phyloP scores from a whole-genome alignment of 768 basidiomycete species.

The Agaricus blazei region DNA sequence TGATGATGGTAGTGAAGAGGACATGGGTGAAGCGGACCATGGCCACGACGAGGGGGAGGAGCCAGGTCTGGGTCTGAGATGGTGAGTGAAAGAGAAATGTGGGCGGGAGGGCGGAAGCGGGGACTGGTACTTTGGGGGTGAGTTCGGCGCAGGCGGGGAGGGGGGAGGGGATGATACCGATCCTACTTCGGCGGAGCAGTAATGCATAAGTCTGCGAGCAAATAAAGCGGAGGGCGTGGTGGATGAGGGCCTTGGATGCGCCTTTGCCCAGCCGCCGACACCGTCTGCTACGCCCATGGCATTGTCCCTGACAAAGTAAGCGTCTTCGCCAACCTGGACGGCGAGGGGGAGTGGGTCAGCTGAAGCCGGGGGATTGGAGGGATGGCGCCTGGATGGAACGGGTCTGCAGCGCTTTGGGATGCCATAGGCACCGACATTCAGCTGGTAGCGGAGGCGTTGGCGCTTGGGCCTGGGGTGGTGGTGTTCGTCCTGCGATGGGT shows the following conservation, averaged over 20 bases:
- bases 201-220: slow-evolving; percentile 82
- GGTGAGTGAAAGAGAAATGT: slow-evolving; percentile 22
- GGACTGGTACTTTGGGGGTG: slow-evolving; percentile 3
- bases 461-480: slow-evolving; percentile 20
- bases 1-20: slow-evolving; percentile 1
- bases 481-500: slow-evolving; percentile 12
- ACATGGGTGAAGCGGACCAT: slow-evolving; percentile 12
- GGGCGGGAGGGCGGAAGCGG: slow-evolving; percentile 9
- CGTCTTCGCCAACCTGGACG: slow-evolving; percentile 88
- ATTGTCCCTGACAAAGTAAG: slow-evolving; percentile 77
- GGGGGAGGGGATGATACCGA: slow-evolving; percentile 13
- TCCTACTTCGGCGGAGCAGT: slow-evolving; percentile 60
- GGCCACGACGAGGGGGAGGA: slow-evolving; percentile 8
- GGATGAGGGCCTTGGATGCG: slow-evolving; percentile 18
- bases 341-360: slow-evolving; percentile 39
- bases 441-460: slow-evolving; percentile 31
- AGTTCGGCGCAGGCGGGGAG: slow-evolving; percentile 8
- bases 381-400: slow-evolving; percentile 15
- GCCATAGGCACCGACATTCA: slow-evolving; percentile 82
- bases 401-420: slow-evolving; percentile 57
- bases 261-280: slow-evolving; percentile 83
- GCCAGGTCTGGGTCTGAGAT: slow-evolving; percentile 16
- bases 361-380: slow-evolving; percentile 10
- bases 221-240: slow-evolving; percentile 49
- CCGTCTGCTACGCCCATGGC: slow-evolving; percentile 95